Evolutionary conservation across 768 basidiomycete genomes (phyloP).

Genomic region (Hericium erinaceus): DNA sequence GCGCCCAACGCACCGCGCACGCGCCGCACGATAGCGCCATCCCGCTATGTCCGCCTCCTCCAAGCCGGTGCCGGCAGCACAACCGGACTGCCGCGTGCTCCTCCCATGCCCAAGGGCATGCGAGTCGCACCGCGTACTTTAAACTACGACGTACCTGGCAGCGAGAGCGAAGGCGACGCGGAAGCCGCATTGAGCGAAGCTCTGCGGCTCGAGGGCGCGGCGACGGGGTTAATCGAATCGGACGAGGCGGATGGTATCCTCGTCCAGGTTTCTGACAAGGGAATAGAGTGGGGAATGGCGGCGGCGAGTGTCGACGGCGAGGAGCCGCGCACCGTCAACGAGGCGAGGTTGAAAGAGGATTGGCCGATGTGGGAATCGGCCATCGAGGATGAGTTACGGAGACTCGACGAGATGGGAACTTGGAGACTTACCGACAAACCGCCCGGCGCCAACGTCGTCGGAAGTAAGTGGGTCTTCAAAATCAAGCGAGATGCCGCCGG

Average conservation of each 20-base stretch:
- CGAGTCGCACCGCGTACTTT: background rate
- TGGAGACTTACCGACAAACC: background rate
- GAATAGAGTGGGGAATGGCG: background rate
- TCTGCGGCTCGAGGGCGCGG: no score
- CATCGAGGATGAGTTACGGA: background rate
- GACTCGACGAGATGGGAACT: background rate
- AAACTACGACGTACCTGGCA: no score
- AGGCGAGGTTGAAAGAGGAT: slow-evolving; percentile 2
- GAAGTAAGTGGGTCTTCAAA: slow-evolving; percentile 19
- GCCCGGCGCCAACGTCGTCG: background rate
- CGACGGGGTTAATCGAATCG: no score
- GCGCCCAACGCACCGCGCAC: background rate
- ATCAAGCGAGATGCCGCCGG: slow-evolving; percentile 21
- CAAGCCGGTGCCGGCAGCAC: background rate
- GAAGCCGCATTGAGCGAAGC: no score
- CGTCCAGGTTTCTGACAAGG: background rate
- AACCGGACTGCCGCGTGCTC: background rate
- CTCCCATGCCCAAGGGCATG: background rate
- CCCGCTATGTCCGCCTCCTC: background rate
- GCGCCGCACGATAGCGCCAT: background rate
- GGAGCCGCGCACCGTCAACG: background rate
- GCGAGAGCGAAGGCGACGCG: no score
- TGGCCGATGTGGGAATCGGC: slow-evolving; percentile 18
- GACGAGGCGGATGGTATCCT: background rate
- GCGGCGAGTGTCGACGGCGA: background rate